Conservation (phyloP, 108 stramenopile genomes). For the Cylindrotheca closterium region DNA sequence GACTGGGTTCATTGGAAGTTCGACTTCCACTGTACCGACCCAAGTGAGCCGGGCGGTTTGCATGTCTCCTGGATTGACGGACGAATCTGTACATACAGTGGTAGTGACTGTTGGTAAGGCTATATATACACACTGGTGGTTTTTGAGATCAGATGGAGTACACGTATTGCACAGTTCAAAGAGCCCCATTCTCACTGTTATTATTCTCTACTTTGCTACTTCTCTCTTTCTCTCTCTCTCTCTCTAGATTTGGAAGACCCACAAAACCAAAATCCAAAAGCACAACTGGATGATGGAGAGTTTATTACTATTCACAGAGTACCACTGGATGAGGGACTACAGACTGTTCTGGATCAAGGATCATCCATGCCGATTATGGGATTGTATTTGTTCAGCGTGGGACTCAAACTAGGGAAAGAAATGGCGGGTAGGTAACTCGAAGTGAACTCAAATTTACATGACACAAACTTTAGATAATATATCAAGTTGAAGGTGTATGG, state of each 20-base stretch:
- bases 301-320: conserved; percentile 23
- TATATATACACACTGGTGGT: too few relatives aligned
- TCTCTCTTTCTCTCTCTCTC: too few relatives aligned
- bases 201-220: too few relatives aligned
- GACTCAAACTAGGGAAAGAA: conserved; percentile 40
- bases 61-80: conserved; percentile 65
- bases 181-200: too few relatives aligned
- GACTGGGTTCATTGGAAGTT: conserved; percentile 64
- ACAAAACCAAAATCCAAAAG: conserved; percentile 26
- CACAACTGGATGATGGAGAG: conserved; percentile 33
- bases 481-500: too few relatives aligned
- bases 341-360: conserved; percentile 25
- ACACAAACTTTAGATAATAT: too few relatives aligned
- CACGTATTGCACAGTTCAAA: too few relatives aligned
- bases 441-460: too few relatives aligned
- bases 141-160: too few relatives aligned
- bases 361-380: conserved; percentile 32
- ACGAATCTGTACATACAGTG: conserved; percentile 60
- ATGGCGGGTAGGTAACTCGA: too few relatives aligned
- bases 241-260: conserved; percentile 53
- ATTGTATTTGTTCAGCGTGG: conserved; percentile 41
- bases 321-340: conserved; percentile 21
- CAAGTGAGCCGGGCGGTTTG: conserved; percentile 32
- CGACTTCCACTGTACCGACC: conserved; percentile 19
- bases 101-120: conserved; percentile 61